phyloP scores from a whole-genome alignment of 164 flowering plant genomes.

The Tetracentron sinense region DNA sequence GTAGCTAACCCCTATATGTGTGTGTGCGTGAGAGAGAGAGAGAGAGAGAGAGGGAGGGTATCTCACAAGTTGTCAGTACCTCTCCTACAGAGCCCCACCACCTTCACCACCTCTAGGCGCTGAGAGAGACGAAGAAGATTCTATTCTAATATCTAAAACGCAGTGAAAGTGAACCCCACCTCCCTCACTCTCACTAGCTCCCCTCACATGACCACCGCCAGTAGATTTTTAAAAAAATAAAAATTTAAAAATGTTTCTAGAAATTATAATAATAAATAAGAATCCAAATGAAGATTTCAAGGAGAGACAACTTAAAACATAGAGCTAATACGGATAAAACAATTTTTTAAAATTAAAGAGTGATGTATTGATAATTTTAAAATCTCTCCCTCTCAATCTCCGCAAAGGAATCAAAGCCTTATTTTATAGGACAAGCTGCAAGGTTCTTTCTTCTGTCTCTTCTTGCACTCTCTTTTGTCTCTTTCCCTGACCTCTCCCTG shows the following conservation, averaged over 20 bases:
- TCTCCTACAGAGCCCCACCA: constrained; percentile 21
- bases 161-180: constrained; percentile 37
- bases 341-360: background rate
- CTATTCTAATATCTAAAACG: constrained; percentile 65
- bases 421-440: constrained; percentile 43
- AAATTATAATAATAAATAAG: too few species aligned
- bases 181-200: too few species aligned
- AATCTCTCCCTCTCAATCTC: constrained; percentile 17
- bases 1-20: background rate
- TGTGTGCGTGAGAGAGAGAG: background rate
- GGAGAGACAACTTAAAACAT: constrained; percentile 53
- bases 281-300: constrained; percentile 30
- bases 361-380: too few species aligned
- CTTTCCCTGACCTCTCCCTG: constrained; percentile 26
- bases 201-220: constrained; percentile 81
- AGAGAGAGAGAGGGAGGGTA: too few species aligned
- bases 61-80: constrained; percentile 33
- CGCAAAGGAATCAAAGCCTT: constrained; percentile 38
- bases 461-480: constrained; percentile 68
- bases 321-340: constrained; percentile 40
- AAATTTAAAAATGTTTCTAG: too few species aligned
- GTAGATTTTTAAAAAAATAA: too few species aligned
- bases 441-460: constrained; percentile 64
- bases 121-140: constrained; percentile 64
- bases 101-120: constrained; percentile 14